phyloP scores from a whole-genome alignment of 441 rosid species.

The Erodium moschatum region DNA sequence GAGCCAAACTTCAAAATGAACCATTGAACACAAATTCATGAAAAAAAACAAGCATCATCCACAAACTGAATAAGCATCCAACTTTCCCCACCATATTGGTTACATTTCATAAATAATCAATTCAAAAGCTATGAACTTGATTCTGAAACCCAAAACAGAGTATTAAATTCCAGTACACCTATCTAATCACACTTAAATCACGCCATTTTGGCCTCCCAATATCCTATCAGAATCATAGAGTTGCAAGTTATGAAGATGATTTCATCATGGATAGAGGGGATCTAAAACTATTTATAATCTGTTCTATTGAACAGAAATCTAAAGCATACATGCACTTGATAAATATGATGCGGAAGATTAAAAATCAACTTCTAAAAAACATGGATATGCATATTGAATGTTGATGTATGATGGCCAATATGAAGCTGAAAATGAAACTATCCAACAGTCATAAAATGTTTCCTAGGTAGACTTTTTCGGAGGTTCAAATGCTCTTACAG shows the following conservation, averaged over 20 bases:
- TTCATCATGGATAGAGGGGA: neutral
- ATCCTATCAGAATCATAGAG: too few relatives aligned
- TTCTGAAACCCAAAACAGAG: too few relatives aligned
- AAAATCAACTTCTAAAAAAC: neutral
- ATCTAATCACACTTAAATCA: too few relatives aligned
- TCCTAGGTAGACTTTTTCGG: constrained; percentile 52
- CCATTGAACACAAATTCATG: too few relatives aligned
- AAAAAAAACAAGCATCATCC: too few relatives aligned
- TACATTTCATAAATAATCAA: too few relatives aligned
- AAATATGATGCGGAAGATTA: neutral
- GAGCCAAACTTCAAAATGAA: too few relatives aligned
- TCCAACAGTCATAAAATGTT: constrained; percentile 14
- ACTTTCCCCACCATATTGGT: too few relatives aligned
- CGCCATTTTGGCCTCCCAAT: too few relatives aligned
- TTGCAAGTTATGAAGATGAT: neutral
- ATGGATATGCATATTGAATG: neutral
- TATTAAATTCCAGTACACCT: too few relatives aligned
- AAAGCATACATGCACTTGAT: neutral
- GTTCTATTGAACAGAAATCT: neutral
- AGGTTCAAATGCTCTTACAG: constrained; percentile 33
- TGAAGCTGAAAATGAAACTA: constrained; percentile 2
- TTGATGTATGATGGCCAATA: neutral
- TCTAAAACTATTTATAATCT: neutral
- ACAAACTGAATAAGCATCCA: too few relatives aligned
- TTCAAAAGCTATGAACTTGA: too few relatives aligned